Evolutionary conservation across 192 early-diverging fungal species (phyloP), one percentile per base, ranked within the genome.

Genomic region (Umbelopsis ramanniana): DNA sequence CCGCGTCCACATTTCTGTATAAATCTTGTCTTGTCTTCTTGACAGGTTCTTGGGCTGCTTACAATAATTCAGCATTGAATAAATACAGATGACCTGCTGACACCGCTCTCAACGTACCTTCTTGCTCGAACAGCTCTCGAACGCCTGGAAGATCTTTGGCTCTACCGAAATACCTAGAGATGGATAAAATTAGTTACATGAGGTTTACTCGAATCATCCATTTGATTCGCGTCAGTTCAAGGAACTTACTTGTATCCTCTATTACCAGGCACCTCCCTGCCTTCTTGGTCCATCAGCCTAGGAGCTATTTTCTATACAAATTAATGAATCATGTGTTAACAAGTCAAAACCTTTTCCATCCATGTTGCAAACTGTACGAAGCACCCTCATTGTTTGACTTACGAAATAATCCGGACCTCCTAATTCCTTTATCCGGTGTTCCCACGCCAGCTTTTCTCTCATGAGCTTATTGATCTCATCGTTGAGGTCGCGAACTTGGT

Each of bases 401-500:
- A 92, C 93, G 67, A 82, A 87, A 78, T 97, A 96, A 79, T 98
- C 92, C 1, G 96, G 91, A 4, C 97, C 96, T 52, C 96, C 97
- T 2, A 99, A 86, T 79, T 96, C 94, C 67, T 88, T 83, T 71
- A 99, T 94, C 46, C 93, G 88, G 55, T 88, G 80, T 57, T 99
- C 97, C 97, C 96, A 99, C 66, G 90, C 88, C 53, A 89, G 84
- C 76, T 98, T 98, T 78, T 96, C 93, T 38, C 94, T 87, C 77
- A 98, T 84, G 40, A 93, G 81, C 78, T 94, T 95, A 83, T 99
- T 99, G 84, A 99, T 97, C 35, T 92, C 90, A 79, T 99, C 97
- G 81, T 99, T 99, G 55, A 96, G 79, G 72, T 98, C 96, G 43
- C 96, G 85, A 52, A 99, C 89, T 74, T 97, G 94, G 70, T 91